Conservation (phyloP, 2,329 filamentous ascomycete species). For the Alternaria sp. region DNA sequence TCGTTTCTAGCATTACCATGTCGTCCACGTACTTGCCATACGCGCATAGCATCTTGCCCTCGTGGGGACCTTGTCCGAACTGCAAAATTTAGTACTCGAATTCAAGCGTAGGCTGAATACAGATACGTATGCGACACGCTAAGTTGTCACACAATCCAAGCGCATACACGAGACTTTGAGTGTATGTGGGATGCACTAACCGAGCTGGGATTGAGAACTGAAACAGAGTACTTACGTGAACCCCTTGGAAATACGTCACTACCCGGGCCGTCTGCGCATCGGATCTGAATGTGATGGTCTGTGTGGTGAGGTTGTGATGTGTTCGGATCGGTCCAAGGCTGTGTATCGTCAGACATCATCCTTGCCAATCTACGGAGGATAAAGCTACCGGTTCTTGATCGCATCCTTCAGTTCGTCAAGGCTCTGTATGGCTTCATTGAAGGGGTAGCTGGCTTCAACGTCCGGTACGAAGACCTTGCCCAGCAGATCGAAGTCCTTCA, state of each 20-base stretch:
- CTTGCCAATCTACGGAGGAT: not conserved
- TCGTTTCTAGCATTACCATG: constrained; percentile 40
- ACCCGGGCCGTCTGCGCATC: constrained; percentile 45
- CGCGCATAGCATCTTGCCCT: constrained; percentile 53
- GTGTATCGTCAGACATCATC: not conserved
- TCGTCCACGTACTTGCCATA: constrained; percentile 55
- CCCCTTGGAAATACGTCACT: constrained; percentile 54
- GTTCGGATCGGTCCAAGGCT: constrained; percentile 54
- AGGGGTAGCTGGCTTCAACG: constrained; percentile 54
- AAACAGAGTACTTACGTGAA: constrained; percentile 34
- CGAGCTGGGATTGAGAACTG: not conserved
- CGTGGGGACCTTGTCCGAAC: constrained; percentile 55
- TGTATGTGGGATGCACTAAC: not conserved
- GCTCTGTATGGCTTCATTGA: constrained; percentile 46
- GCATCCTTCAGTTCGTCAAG: constrained; percentile 44
- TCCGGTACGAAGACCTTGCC: constrained; percentile 53
- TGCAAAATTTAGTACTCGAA: not conserved
- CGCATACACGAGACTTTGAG: not conserved
- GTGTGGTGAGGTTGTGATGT: constrained; percentile 56
- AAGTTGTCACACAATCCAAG: not conserved
- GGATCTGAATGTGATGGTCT: constrained; percentile 47
- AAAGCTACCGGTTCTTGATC: constrained; percentile 45
- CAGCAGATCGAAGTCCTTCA: constrained; percentile 52
- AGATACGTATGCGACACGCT: not conserved
- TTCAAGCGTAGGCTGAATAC: not conserved